Percentiles rank a stretch among this genome's conserved stretches.
These are phyloP conservation scores for Pythium phragmitis DNA, from an alignment of 352 stramenopile genomes.

Conservation along the genomic window DNA sequence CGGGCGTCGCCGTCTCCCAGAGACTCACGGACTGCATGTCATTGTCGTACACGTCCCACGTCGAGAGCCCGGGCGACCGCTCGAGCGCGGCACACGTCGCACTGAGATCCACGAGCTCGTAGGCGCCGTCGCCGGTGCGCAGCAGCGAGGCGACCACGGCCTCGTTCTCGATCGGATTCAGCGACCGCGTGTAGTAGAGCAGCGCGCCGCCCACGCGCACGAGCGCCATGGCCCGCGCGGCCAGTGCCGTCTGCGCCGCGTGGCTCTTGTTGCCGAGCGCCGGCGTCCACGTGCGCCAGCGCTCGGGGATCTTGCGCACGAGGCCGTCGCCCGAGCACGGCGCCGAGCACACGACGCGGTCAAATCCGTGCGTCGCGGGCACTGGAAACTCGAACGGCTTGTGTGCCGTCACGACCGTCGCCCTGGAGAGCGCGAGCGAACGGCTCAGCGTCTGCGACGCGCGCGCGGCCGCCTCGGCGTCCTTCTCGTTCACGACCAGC, in stretches of 20 bases:
- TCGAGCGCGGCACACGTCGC: conserved; percentile 35
- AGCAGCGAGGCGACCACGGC: conserved; percentile 79
- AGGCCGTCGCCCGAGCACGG: conserved; percentile 82
- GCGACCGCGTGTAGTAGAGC: conserved; percentile 76
- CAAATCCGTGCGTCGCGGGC: conserved; percentile 42
- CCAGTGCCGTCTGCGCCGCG: conserved; percentile 79
- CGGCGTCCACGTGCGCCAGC: conserved; percentile 76
- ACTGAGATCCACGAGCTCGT: conserved; percentile 63
- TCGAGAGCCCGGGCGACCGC: conserved; percentile 37
- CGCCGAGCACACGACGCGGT: conserved; percentile 72
- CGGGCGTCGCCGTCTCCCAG: conserved; percentile 52
- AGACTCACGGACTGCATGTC: conserved; percentile 41
- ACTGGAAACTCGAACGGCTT: conserved; percentile 73
- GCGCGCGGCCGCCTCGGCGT: conserved; percentile 45
- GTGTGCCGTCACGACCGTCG: conserved; percentile 66
- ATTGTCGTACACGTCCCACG: conserved; percentile 64
- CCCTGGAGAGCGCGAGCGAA: conserved; percentile 47
- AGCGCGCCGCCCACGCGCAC: conserved; percentile 48
- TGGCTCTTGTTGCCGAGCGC: conserved; percentile 49
- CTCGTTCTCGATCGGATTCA: conserved; percentile 86
- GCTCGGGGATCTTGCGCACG: conserved; percentile 75
- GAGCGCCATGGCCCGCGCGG: conserved; percentile 53
- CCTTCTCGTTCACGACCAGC: conserved; percentile 76
- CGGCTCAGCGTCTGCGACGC: conserved; percentile 55
- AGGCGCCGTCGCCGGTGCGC: conserved; percentile 43